Conservation (phyloP, 208 protist genomes). For the Leishmania braziliensis region DNA sequence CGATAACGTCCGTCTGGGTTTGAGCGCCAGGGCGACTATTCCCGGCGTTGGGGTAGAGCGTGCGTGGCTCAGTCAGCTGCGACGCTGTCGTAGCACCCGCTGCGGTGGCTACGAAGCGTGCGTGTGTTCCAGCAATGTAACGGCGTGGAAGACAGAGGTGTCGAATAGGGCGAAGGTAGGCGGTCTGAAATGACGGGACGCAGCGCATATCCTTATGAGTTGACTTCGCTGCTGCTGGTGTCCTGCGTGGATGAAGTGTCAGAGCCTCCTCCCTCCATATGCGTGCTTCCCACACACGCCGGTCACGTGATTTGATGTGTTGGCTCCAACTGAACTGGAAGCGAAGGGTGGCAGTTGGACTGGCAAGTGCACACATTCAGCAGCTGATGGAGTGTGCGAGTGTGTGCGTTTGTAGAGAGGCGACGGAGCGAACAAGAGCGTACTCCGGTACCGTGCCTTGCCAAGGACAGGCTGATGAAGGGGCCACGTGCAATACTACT, state of each 20-base stretch:
- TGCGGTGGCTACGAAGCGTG: not conserved
- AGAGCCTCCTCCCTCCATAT: not conserved
- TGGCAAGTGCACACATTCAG: not conserved
- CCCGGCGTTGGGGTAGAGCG: not conserved
- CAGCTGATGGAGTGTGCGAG: not conserved
- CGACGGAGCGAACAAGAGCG: not conserved
- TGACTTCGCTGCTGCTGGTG: not conserved
- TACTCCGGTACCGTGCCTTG: not conserved
- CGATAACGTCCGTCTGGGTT: not conserved
- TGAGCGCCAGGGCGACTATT: not conserved
- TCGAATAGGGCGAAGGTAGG: conserved; percentile 6
- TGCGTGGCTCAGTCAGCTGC: not conserved
- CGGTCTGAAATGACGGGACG: conserved; percentile 5
- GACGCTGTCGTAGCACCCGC: not conserved
- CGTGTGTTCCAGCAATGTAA: conserved; percentile 1
- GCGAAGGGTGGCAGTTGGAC: not conserved
- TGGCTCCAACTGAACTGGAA: not conserved
- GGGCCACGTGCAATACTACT: not conserved
- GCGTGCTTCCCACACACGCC: not conserved
- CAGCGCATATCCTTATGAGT: conserved; percentile 12
- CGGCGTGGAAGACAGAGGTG: conserved; percentile 9
- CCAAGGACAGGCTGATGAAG: not conserved
- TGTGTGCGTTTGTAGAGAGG: not conserved
- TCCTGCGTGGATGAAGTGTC: not conserved
- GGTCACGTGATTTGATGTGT: not conserved